phyloP scores from a whole-genome alignment of 2,329 filamentous ascomycete species.

The Fusarium marasasianum region DNA sequence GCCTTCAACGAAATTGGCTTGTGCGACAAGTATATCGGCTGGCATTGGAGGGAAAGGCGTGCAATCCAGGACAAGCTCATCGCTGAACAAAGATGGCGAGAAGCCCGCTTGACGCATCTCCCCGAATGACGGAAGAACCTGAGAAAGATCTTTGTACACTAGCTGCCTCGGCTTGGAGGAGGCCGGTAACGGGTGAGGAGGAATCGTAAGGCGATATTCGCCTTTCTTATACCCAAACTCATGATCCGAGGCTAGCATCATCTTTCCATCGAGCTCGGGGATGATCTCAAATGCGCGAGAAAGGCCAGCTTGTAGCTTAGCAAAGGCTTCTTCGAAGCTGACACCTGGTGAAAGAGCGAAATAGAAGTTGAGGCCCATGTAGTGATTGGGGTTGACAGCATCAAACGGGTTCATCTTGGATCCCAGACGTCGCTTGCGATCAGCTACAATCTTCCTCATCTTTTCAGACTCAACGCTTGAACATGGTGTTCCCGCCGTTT shows the following conservation, averaged over 20 bases:
- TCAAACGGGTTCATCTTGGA: slow-evolving; percentile 3
- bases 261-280: not conserved
- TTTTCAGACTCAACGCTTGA: accelerated
- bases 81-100: not conserved
- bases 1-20: not conserved
- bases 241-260: slow-evolving; percentile 6
- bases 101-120: not conserved
- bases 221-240: slow-evolving; percentile 5
- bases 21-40: not conserved
- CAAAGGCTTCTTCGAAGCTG: not conserved
- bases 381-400: slow-evolving; percentile 11
- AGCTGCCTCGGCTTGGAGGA: not conserved
- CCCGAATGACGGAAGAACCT: not conserved
- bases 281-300: not conserved
- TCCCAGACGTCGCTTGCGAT: not conserved
- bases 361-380: slow-evolving; percentile 13
- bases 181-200: not conserved
- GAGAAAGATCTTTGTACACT: not conserved
- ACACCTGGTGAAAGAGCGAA: not conserved
- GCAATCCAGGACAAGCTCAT: not conserved
- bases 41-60: not conserved
- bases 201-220: not conserved
- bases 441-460: not conserved
- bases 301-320: not conserved
- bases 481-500: not conserved